These are phyloP conservation scores for Cantharellus cinnabarinus DNA, from an alignment of 768 basidiomycete species.

Conservation along the genomic window DNA sequence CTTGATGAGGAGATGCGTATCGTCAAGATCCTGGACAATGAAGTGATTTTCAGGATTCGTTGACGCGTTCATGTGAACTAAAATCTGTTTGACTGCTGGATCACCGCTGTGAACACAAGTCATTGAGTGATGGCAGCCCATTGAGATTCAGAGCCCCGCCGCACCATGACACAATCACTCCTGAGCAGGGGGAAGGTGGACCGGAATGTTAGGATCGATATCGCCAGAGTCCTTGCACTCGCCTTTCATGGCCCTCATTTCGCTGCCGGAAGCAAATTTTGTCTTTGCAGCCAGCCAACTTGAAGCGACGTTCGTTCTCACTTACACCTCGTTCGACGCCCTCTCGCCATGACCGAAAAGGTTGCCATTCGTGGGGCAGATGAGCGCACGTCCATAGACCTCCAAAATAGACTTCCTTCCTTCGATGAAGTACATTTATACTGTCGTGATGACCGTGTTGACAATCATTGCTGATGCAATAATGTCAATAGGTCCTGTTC, in stretches of 20 bases:
- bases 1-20: constrained; percentile 64
- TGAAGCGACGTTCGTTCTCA: background rate
- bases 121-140: background rate
- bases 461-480: constrained; percentile 5
- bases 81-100: constrained; percentile 74
- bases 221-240: background rate
- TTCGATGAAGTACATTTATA: background rate
- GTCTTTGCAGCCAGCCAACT: background rate
- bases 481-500: constrained; percentile 49
- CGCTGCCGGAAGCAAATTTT: background rate
- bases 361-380: background rate
- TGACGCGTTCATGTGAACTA: constrained; percentile 56
- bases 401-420: background rate
- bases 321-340: background rate
- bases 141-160: background rate
- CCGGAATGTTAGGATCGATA: background rate
- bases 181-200: background rate
- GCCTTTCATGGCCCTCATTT: constrained; percentile 5
- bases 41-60: constrained; percentile 20
- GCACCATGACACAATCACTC: background rate
- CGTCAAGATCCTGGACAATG: constrained; percentile 75
- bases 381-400: background rate
- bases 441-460: background rate
- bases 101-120: constrained; percentile 29
- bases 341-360: background rate